Conservation (phyloP, 257 asterid genomes). For the Lycium barbarum region DNA sequence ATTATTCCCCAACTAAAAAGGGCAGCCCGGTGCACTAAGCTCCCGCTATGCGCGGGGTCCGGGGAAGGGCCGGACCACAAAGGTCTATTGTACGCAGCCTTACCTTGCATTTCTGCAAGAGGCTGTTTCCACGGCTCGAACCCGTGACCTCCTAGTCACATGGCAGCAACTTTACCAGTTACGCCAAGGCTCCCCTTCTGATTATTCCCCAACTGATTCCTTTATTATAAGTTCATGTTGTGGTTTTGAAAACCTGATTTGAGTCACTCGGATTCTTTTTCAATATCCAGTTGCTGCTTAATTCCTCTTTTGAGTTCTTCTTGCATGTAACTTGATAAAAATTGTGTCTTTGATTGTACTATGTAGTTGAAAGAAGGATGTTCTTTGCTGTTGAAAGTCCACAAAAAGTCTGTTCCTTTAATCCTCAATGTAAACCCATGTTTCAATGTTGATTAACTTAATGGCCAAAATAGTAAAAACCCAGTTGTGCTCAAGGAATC, state of each 20-base stretch:
- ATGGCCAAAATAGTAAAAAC: constrained; percentile 38
- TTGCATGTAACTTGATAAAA: background rate
- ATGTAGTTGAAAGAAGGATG: constrained; percentile 80
- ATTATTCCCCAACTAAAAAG: too few species aligned
- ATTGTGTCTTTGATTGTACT: background rate
- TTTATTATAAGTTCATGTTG: background rate
- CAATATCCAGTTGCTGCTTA: background rate
- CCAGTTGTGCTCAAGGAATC: constrained; percentile 52
- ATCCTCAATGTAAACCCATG: constrained; percentile 58
- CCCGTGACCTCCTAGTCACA: too few species aligned
- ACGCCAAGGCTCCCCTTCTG: background rate
- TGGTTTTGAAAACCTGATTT: background rate
- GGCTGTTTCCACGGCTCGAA: too few species aligned
- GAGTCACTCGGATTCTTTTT: background rate
- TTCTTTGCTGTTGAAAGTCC: constrained; percentile 63
- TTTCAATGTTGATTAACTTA: constrained; percentile 33
- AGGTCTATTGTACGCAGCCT: too few species aligned
- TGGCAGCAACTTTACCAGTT: too few species aligned
- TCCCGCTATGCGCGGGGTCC: too few species aligned
- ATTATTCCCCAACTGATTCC: background rate
- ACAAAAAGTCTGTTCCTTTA: constrained; percentile 68
- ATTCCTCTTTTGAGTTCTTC: background rate
- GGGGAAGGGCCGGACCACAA: too few species aligned
- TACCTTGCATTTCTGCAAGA: too few species aligned
- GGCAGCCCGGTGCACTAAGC: too few species aligned